Percentiles rank a stretch among this genome's conserved stretches.
Evolutionary conservation across 2,329 filamentous ascomycete genomes (phyloP).

Genomic region (Epichloe sibirici): DNA sequence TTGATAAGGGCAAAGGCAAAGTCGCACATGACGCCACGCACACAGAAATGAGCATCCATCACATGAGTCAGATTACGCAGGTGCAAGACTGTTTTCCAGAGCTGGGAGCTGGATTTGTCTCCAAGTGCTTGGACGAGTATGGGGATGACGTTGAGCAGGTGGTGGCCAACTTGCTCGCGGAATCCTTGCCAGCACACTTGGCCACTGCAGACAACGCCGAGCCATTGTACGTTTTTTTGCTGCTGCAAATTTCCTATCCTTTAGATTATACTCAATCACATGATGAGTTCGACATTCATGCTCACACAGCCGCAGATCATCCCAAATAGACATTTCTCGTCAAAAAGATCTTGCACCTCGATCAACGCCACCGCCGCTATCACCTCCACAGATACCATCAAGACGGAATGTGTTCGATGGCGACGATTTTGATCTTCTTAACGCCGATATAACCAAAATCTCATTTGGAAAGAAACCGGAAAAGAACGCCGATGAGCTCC

Average conservation of each 20-base stretch:
- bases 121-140: conserved; percentile 70
- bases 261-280: not conserved
- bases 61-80: conserved; percentile 73
- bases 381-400: conserved; percentile 28
- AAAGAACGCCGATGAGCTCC: conserved; percentile 58
- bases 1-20: conserved; percentile 54
- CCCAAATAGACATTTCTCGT: conserved; percentile 13
- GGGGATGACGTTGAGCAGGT: conserved; percentile 65
- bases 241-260: not conserved
- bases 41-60: conserved; percentile 58
- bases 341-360: conserved; percentile 38
- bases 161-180: conserved; percentile 70
- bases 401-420: conserved; percentile 69
- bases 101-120: conserved; percentile 70
- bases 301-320: conserved; percentile 17
- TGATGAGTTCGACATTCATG: not conserved
- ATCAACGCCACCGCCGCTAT: conserved; percentile 38
- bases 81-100: conserved; percentile 92
- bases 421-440: conserved; percentile 65
- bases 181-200: conserved; percentile 59
- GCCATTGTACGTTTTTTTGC: conserved; percentile 35
- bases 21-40: conserved; percentile 25
- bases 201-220: conserved; percentile 51
- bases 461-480: conserved; percentile 64
- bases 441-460: conserved; percentile 52